Conservation (phyloP, 208 protist genomes). For the Wallacemonas collosoma region DNA sequence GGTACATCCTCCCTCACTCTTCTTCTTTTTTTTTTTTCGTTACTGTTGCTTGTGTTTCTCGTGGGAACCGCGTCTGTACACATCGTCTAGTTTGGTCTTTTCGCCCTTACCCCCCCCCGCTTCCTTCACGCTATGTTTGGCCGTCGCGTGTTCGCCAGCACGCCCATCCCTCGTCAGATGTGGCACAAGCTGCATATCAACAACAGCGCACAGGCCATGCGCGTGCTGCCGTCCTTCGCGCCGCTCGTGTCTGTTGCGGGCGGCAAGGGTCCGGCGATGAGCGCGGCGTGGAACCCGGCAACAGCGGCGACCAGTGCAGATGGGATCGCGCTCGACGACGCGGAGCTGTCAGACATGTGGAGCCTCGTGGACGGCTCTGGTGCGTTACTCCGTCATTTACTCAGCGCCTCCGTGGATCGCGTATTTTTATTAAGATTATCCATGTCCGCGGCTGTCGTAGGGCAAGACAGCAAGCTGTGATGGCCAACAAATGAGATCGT, state of each 20-base stretch:
- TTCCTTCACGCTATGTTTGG: slow-evolving; percentile 58
- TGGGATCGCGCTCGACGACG: background rate
- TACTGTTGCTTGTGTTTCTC: background rate
- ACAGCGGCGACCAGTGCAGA: background rate
- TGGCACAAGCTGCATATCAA: slow-evolving; percentile 75
- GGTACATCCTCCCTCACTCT: slow-evolving; percentile 9
- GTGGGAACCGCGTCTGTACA: no score
- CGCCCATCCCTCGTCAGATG: slow-evolving; percentile 65
- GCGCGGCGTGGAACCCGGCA: background rate
- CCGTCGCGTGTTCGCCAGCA: slow-evolving; percentile 80
- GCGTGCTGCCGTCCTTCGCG: slow-evolving; percentile 61
- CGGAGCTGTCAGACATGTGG: slow-evolving; percentile 10
- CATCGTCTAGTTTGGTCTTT: background rate
- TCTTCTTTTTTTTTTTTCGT: slow-evolving; percentile 18
- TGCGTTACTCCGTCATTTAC: slow-evolving; percentile 1
- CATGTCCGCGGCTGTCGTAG: background rate
- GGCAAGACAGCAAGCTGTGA: background rate
- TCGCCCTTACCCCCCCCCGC: slow-evolving; percentile 2
- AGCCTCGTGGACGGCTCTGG: slow-evolving; percentile 1
- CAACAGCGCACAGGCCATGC: slow-evolving; percentile 53
- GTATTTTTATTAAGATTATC: slow-evolving; percentile 17
- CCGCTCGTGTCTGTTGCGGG: slow-evolving; percentile 33
- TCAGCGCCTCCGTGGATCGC: background rate
- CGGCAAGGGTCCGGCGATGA: slow-evolving; percentile 6
- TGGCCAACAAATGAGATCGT: no score